Conservation (phyloP, 78 protist genomes). For the Guillardia theta region DNA sequence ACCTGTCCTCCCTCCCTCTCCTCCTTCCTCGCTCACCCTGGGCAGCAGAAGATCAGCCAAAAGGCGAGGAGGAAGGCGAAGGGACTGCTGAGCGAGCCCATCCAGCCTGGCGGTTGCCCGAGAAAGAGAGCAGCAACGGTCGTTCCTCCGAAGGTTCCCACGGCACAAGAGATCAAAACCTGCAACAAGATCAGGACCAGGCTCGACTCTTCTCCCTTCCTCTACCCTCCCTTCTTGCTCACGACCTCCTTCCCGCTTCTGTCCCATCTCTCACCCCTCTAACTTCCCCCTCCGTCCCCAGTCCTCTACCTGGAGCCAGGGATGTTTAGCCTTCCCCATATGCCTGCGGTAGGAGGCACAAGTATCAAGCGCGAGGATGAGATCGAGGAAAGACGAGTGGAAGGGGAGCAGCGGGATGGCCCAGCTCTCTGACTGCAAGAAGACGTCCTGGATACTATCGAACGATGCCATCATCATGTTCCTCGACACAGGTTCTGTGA, state of each 20-base stretch:
- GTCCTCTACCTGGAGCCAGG: not conserved
- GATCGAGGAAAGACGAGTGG: not conserved
- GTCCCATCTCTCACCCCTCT: too few relatives aligned
- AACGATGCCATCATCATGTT: too few relatives aligned
- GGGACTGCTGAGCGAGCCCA: not conserved
- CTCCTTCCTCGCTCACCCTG: not conserved
- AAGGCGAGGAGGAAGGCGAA: not conserved
- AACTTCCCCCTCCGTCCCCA: not conserved
- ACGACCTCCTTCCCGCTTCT: too few relatives aligned
- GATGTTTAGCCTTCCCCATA: not conserved
- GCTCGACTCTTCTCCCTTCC: too few relatives aligned
- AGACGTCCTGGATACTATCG: not conserved
- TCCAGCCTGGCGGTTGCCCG: conserved; percentile 2
- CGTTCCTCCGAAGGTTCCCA: not conserved
- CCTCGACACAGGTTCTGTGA: too few relatives aligned
- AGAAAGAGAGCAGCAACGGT: not conserved
- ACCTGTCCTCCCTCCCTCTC: too few relatives aligned
- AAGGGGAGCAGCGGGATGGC: not conserved
- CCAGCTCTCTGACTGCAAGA: not conserved
- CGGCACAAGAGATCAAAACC: not conserved
- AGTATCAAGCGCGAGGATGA: not conserved
- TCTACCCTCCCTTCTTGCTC: too few relatives aligned
- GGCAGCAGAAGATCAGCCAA: not conserved
- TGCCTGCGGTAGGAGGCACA: not conserved
- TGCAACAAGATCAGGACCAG: not conserved